Percentiles rank a stretch among this genome's conserved stretches.
Evolutionary conservation across 805 yeast genomes (phyloP).

Genomic region (Wickerhamomyces bisporus): DNA sequence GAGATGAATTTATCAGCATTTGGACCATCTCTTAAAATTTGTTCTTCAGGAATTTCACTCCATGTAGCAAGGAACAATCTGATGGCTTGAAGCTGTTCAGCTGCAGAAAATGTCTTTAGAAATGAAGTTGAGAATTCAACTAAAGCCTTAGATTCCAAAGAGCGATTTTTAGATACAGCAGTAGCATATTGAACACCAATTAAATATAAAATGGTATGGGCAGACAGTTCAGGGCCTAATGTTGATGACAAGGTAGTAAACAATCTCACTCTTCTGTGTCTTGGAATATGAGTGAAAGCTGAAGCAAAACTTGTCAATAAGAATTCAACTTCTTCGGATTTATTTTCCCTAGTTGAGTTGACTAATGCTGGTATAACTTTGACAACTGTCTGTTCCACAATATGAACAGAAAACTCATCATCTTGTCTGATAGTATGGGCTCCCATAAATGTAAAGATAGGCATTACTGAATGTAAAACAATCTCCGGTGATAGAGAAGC

Average conservation of each 20-base stretch:
- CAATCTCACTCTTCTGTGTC: slow-evolving; percentile 87
- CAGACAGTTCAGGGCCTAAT: slow-evolving; percentile 58
- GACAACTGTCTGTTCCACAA: slow-evolving; percentile 84
- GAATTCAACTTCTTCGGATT: slow-evolving; percentile 70
- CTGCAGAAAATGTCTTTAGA: slow-evolving; percentile 59
- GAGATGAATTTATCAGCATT: slow-evolving; percentile 33
- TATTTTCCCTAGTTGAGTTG: slow-evolving; percentile 35
- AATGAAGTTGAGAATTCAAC: slow-evolving; percentile 71
- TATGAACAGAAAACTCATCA: slow-evolving; percentile 90
- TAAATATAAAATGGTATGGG: slow-evolving; percentile 69
- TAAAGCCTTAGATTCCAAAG: slow-evolving; percentile 60
- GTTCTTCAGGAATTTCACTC: slow-evolving; percentile 36
- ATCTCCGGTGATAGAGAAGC: slow-evolving; percentile 89
- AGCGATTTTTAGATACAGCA: slow-evolving; percentile 48
- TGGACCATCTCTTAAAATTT: slow-evolving; percentile 11
- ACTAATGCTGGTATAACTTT: slow-evolving; percentile 90
- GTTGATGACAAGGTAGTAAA: slow-evolving; percentile 76
- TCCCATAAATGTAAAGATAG: slow-evolving; percentile 99
- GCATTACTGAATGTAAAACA: slow-evolving; percentile 95
- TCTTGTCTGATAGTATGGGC: slow-evolving; percentile 96
- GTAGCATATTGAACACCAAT: slow-evolving; percentile 74
- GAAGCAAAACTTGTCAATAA: slow-evolving; percentile 85
- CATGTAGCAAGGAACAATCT: slow-evolving; percentile 46
- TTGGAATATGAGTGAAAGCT: slow-evolving; percentile 92
- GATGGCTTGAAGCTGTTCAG: slow-evolving; percentile 60